Conservation (phyloP, 345 rosid species). For the Camelina neglecta region DNA sequence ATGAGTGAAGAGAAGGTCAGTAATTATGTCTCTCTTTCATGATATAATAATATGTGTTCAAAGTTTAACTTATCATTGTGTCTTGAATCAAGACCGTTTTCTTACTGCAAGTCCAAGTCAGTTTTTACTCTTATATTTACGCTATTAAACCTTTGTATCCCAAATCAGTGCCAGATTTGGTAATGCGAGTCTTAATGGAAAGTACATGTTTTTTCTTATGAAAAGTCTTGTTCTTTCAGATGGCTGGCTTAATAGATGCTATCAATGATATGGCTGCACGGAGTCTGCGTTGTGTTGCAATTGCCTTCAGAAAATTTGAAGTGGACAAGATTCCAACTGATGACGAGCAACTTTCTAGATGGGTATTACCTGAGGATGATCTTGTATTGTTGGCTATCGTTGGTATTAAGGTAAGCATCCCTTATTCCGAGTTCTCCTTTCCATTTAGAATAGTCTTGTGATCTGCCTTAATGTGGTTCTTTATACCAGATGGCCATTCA, state of each 20-base stretch:
- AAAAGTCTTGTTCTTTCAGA: slow-evolving; percentile 49
- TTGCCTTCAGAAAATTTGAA: slow-evolving; percentile 77
- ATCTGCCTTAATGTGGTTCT: slow-evolving; percentile 10
- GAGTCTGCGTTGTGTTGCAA: slow-evolving; percentile 92
- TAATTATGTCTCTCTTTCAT: slow-evolving; percentile 12
- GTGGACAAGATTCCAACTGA: slow-evolving; percentile 66
- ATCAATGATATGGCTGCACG: slow-evolving; percentile 82
- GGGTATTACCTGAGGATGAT: slow-evolving; percentile 87
- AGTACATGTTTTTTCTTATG: slow-evolving; percentile 10
- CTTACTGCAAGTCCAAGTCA: slow-evolving; percentile 23
- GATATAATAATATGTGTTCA: slow-evolving; percentile 4
- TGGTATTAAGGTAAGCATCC: slow-evolving; percentile 77
- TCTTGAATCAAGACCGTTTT: background rate
- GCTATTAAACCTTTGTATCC: slow-evolving; percentile 7
- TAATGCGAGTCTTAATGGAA: slow-evolving; percentile 9
- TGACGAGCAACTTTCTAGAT: slow-evolving; percentile 64
- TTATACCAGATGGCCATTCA: slow-evolving; percentile 1
- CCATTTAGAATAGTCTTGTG: slow-evolving; percentile 7
- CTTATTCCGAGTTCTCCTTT: background rate
- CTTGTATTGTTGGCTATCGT: slow-evolving; percentile 88
- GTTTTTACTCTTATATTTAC: background rate
- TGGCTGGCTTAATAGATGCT: slow-evolving; percentile 56
- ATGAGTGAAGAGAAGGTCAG: slow-evolving; percentile 76
- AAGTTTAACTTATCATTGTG: background rate
- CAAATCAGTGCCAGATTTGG: slow-evolving; percentile 25